Base-by-base conservation (phyloP, 352 stramenopile species). In the Elongisporangium anandrum region DNA sequence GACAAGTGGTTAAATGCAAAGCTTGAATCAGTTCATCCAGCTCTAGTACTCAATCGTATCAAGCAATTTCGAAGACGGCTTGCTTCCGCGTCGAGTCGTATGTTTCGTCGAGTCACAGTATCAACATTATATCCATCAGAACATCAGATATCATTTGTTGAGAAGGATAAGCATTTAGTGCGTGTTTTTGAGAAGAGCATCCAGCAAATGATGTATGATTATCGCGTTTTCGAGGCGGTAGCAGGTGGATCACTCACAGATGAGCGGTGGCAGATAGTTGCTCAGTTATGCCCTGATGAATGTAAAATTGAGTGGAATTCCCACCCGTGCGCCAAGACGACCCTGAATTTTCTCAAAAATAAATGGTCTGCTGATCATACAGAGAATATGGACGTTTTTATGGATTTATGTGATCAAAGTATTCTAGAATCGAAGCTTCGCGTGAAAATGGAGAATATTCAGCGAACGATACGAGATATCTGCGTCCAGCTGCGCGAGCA, bases 51-150 rank as follows among this genome's bases (percentile, higher is more conserved):
- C 15, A 84, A 75, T 47, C 73, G 77, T 22, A 69, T 88, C 7
- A 83, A 79, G 47, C 78, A 85, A 52, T 88, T 88, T 29, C 70
- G 73, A 39, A 74, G 78, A 2, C 71, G 81, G 19, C 41, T 90
- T 15, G 60, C 62, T 9, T 68, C 74, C 24, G 73, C 78, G 1
- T 73, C 75, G 9, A 68, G 64, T 26, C 63, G 64, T 1, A 38
- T 90, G 10, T 61, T 51, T 12, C 59, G 65, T 0, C 63, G 79
- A 6, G 63, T 60, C 3, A 47, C 56, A 2, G 41, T 54, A 12
- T 55, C 72, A 48, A 17, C 58, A 16, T 26, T 72, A 12, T 63
- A 67, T 17, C 26, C 47, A 13, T 6, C n/a, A 50, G 39, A 48
- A 3, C 45, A 53, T 7, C 22, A 56, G 22, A 22, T 23, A 7